Percentiles rank a stretch among this genome's conserved stretches.
Conservation (phyloP, 2,329 filamentous ascomycete species). For the Ilyonectria robusta region DNA sequence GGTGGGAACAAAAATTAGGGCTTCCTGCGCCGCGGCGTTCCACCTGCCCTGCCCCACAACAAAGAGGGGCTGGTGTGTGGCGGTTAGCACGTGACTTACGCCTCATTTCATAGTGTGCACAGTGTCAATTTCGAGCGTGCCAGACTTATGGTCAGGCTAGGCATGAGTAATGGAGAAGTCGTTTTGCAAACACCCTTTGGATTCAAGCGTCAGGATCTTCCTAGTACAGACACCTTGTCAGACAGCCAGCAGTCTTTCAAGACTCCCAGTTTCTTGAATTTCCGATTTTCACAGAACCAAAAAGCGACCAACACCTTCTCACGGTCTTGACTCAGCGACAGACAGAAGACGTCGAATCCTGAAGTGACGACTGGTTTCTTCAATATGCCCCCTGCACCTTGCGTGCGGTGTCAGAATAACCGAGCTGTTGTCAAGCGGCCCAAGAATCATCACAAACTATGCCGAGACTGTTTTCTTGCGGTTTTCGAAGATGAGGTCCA, state of each 20-base stretch:
- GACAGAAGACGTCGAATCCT: conserved; percentile 1
- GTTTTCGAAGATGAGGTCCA: conserved; percentile 96
- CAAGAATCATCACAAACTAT: conserved; percentile 95
- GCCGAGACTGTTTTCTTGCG: conserved; percentile 87
- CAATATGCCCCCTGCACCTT: conserved; percentile 82
- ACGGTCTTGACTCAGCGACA: not conserved
- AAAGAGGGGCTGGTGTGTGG: conserved; percentile 24
- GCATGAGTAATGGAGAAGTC: conserved; percentile 24
- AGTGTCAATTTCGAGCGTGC: conserved; percentile 2
- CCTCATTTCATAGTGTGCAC: conserved; percentile 23
- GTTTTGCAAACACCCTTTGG: conserved; percentile 7
- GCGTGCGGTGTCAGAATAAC: conserved; percentile 80
- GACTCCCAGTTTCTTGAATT: not conserved
- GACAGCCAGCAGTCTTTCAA: not conserved
- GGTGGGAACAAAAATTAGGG: conserved; percentile 57
- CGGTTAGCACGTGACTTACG: conserved; percentile 38
- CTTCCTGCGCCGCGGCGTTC: conserved; percentile 42
- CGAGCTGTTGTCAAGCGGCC: conserved; percentile 92
- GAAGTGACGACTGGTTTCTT: conserved; percentile 5
- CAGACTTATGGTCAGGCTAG: conserved; percentile 8
- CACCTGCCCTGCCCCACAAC: conserved; percentile 36
- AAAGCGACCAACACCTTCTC: not conserved
- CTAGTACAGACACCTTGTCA: not conserved
- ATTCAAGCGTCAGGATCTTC: not conserved
- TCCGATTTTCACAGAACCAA: not conserved